phyloP scores from a whole-genome alignment of 768 basidiomycete genomes.

The Chalciporus sphaerocephalus region DNA sequence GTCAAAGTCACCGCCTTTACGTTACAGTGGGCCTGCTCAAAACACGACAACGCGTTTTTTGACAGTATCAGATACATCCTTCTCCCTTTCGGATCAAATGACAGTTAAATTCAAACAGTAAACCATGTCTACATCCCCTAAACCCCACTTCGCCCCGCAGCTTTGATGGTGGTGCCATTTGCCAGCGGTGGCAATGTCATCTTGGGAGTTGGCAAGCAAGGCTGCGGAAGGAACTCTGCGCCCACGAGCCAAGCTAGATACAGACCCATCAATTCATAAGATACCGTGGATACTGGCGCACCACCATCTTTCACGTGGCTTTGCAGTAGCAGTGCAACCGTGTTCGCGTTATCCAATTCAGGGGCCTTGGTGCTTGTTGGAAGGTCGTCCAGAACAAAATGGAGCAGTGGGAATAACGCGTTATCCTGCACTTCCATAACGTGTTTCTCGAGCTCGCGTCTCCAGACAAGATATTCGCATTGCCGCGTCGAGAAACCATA shows the following conservation, averaged over 20 bases:
- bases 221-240: conserved; percentile 72
- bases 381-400: conserved; percentile 95
- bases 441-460: conserved; percentile 88
- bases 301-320: conserved; percentile 34
- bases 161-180: conserved; percentile 42
- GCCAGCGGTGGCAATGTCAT: conserved; percentile 49
- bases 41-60: no score
- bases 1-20: not conserved
- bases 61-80: not conserved
- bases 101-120: not conserved
- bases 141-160: conserved; percentile 65
- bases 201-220: conserved; percentile 36
- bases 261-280: conserved; percentile 70
- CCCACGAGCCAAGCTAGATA: conserved; percentile 92
- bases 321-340: conserved; percentile 50
- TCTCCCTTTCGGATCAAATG: not conserved
- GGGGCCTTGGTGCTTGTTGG: conserved; percentile 96
- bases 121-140: conserved; percentile 21
- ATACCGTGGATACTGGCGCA: conserved; percentile 53
- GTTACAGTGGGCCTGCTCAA: not conserved
- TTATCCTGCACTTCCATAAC: conserved; percentile 94
- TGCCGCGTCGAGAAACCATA: conserved; percentile 79
- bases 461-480: conserved; percentile 91
- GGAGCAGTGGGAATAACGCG: conserved; percentile 92
- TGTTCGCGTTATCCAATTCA: conserved; percentile 84